Evolutionary conservation across 257 asterid species (phyloP), one percentile per base, ranked within the genome.

Genomic region (Verbascum thapsus): DNA sequence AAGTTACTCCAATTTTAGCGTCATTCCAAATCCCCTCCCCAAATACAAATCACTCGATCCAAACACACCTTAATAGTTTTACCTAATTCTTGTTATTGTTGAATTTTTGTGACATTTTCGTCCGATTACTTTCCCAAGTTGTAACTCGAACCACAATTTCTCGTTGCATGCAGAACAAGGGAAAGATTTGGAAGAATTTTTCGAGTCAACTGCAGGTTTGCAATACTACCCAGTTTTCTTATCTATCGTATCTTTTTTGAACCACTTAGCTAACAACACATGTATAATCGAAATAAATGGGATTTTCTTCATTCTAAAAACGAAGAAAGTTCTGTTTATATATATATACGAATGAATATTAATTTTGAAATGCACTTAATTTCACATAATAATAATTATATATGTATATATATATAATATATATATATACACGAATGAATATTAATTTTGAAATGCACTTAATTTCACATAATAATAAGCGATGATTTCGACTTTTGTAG

Each of bases 141-240:
- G 23, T 1, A 26, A 26, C 5, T 26, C 32, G 4, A 53, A 56
- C 43, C 58, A 69, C 60, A 5, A 9, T 58, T 12, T 58, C 10
- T 72, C 52, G 44, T 45, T 62, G 70, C 57, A 12, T 74, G 83
- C 94, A 91, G 96, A 81, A 64, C 95, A 91, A 20, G 95, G 90
- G 37, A 91, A 88, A 74, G 85, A 86, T 76, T 81, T 91, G 84
- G 88, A 81, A 16, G 95, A 88, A 72, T 88, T 91, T 73, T 91
- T 91, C 63, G 81, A 69, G 84, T 91, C 96, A 54, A 91, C 96
- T 40, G 95, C 94, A 84, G 98, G 98, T 90, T 26, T 55, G 34
- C 54, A 15, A 22, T 58, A 57, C 9, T 23, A 58, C 34, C 51
- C 38, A 10, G n/a, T 43, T 43, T 43, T n/a, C n/a, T n/a, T n/a